Evolutionary conservation across 345 rosid species (phyloP).

Genomic region (Murraya paniculata): DNA sequence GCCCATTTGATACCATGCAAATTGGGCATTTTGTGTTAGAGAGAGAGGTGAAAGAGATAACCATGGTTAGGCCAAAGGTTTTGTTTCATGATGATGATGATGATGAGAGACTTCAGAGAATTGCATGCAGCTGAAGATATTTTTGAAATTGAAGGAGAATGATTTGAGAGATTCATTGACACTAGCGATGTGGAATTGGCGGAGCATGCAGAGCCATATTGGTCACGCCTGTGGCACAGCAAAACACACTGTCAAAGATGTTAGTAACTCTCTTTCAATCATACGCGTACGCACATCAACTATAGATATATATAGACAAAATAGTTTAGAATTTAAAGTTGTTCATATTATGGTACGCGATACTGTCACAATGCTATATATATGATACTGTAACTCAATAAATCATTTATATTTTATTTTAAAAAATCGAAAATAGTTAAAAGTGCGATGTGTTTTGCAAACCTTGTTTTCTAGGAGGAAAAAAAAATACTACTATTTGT

Average conservation of each 20-base stretch:
- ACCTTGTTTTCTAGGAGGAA: too few relatives aligned
- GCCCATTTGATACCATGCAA: constrained; percentile 34
- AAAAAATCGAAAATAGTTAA: too few relatives aligned
- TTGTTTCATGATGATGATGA: background rate
- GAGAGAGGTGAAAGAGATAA: constrained; percentile 38
- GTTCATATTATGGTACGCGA: too few relatives aligned
- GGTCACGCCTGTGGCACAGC: constrained; percentile 95
- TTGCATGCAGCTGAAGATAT: constrained; percentile 10
- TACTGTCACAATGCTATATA: too few relatives aligned
- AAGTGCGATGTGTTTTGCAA: too few relatives aligned
- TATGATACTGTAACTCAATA: too few relatives aligned
- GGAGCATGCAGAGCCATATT: constrained; percentile 61
- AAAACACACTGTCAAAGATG: constrained; percentile 91
- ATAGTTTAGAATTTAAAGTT: too few relatives aligned
- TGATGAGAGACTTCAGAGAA: constrained; percentile 32
- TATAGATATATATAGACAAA: too few relatives aligned
- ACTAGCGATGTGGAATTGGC: constrained; percentile 66
- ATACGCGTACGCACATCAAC: background rate
- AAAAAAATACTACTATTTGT: too few relatives aligned
- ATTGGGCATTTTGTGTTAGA: constrained; percentile 46
- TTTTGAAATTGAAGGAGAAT: constrained; percentile 13
- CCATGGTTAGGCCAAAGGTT: constrained; percentile 89
- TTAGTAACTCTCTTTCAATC: constrained; percentile 37
- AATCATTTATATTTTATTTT: too few relatives aligned
- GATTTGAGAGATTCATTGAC: constrained; percentile 11